Conservation (phyloP, 139 green algal species). For the Tetradesmus lagerheimii region DNA sequence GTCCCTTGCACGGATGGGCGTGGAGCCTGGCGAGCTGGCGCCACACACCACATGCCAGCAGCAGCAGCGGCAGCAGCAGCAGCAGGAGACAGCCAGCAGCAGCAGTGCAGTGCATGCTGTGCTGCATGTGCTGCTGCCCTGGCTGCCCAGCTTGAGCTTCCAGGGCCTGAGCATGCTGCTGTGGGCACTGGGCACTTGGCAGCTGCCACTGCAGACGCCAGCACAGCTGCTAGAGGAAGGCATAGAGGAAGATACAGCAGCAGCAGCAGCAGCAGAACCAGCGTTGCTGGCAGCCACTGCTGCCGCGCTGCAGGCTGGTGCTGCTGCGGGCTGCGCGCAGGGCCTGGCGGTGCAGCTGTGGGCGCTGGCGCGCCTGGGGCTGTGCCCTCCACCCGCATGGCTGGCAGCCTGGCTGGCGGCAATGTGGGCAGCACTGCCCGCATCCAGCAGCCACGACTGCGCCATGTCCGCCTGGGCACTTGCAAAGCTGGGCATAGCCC, state of each 20-base stretch:
- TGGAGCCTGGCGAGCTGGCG: conserved; percentile 8
- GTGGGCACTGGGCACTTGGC: conserved; percentile 36
- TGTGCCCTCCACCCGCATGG: not conserved
- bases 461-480: conserved; percentile 30
- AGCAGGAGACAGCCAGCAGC: not conserved
- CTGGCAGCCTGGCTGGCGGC: conserved; percentile 35
- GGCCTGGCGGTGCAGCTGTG: conserved; percentile 24
- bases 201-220: not conserved
- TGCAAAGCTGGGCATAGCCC: not conserved
- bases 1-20: conserved; percentile 20
- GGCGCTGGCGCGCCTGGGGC: conserved; percentile 14
- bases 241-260: not conserved
- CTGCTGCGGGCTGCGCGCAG: not conserved
- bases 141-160: not conserved
- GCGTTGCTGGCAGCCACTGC: not conserved
- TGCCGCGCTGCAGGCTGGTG: not conserved
- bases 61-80: conserved; percentile 37
- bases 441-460: conserved; percentile 7
- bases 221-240: not conserved
- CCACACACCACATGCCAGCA: not conserved
- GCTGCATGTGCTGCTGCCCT: not conserved
- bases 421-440: not conserved
- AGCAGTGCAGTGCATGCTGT: conserved; percentile 16
- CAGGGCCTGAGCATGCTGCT: conserved; percentile 32
- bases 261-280: not conserved